These are phyloP conservation scores for Proliferodiscus dingleyae DNA, from an alignment of 2,329 filamentous ascomycete species.

Conservation along the genomic window DNA sequence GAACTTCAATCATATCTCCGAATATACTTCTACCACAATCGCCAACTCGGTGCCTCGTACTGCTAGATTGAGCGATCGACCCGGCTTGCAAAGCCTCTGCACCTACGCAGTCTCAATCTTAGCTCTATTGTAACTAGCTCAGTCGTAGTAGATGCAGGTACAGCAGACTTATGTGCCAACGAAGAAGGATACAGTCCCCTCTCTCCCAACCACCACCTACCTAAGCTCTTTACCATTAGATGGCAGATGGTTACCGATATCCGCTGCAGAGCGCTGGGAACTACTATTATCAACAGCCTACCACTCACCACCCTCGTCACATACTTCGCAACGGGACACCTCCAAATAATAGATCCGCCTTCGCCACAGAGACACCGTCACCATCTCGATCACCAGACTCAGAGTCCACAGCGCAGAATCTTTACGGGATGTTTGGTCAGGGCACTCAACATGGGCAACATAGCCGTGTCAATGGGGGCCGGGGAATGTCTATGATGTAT, in stretches of 20 bases:
- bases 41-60: neutral
- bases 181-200: constrained; percentile 29
- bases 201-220: constrained; percentile 24
- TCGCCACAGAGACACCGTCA: constrained; percentile 44
- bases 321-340: constrained; percentile 39
- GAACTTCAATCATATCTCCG: constrained; percentile 2
- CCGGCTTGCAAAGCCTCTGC: constrained; percentile 1
- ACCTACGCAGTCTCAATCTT: neutral
- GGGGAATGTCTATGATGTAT: constrained; percentile 62
- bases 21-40: neutral
- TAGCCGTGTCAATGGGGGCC: constrained; percentile 69
- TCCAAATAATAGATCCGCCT: constrained; percentile 38
- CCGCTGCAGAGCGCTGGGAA: constrained; percentile 53
- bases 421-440: constrained; percentile 65
- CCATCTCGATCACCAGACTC: constrained; percentile 51
- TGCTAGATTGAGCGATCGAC: neutral
- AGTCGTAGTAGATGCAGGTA: constrained; percentile 27
- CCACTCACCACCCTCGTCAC: constrained; percentile 37
- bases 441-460: constrained; percentile 66
- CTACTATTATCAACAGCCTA: constrained; percentile 50
- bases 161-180: constrained; percentile 32
- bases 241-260: constrained; percentile 67
- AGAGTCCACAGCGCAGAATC: constrained; percentile 32
- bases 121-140: constrained; percentile 3
- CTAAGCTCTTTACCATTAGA: constrained; percentile 41